These are phyloP conservation scores for Colletotrichum karsti DNA, from an alignment of 2,329 filamentous ascomycete genomes.

Conservation along the genomic window DNA sequence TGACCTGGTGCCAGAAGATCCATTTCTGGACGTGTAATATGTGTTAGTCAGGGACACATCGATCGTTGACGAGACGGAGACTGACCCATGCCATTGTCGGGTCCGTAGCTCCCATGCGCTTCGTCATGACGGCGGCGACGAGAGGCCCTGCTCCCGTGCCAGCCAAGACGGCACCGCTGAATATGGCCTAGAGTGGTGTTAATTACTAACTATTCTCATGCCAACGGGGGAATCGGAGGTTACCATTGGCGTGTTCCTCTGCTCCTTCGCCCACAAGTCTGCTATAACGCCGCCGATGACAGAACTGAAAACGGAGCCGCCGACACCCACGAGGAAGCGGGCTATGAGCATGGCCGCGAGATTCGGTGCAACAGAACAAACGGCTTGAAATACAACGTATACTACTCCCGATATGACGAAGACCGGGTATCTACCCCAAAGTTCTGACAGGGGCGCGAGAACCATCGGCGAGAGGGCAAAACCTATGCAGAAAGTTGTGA, in stretches of 20 bases:
- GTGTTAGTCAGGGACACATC: too few species aligned
- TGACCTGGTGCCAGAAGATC: slow-evolving; percentile 88
- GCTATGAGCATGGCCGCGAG: slow-evolving; percentile 79
- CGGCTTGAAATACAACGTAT: slow-evolving; percentile 75
- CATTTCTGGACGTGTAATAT: slow-evolving; percentile 71
- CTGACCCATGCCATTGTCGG: slow-evolving; percentile 37
- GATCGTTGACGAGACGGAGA: not conserved
- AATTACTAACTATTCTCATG: not conserved
- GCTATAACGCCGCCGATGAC: slow-evolving; percentile 93
- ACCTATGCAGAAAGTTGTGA: slow-evolving; percentile 83
- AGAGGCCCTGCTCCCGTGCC: slow-evolving; percentile 85
- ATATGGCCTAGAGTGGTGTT: slow-evolving; percentile 61
- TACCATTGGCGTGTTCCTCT: slow-evolving; percentile 85
- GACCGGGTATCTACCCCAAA: slow-evolving; percentile 86
- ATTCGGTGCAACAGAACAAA: slow-evolving; percentile 75
- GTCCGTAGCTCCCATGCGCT: slow-evolving; percentile 56
- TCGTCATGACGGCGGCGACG: slow-evolving; percentile 73
- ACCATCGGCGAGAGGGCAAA: slow-evolving; percentile 89
- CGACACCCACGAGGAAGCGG: slow-evolving; percentile 81
- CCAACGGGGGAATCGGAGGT: not conserved
- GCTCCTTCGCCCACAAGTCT: slow-evolving; percentile 82
- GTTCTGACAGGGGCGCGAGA: slow-evolving; percentile 86
- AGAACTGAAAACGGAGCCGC: slow-evolving; percentile 81
- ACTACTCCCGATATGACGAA: slow-evolving; percentile 79
- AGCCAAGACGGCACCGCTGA: slow-evolving; percentile 79